Evolutionary conservation across 2,329 filamentous ascomycete species (phyloP).

Genomic region (Fusarium nelsonii): DNA sequence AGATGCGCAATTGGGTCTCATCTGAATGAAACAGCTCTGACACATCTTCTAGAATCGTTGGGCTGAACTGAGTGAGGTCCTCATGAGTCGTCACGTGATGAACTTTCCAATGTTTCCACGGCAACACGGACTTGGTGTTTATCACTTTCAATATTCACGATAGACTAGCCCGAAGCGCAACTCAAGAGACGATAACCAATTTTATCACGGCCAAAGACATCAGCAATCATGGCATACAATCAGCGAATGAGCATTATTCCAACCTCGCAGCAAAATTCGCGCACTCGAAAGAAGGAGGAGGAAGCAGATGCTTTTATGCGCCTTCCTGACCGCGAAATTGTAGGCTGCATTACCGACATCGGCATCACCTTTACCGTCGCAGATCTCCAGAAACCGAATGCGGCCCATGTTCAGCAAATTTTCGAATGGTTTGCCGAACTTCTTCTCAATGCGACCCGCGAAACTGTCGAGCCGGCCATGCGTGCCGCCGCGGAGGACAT

Average conservation of each 20-base stretch:
- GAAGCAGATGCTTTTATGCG: slow-evolving; percentile 71
- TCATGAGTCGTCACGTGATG: slow-evolving; percentile 40
- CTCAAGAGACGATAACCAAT: slow-evolving; percentile 7
- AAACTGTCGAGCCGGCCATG: slow-evolving; percentile 96
- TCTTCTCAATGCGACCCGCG: slow-evolving; percentile 91
- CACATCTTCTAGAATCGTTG: slow-evolving; percentile 3
- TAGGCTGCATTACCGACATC: slow-evolving; percentile 96
- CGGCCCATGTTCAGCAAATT: slow-evolving; percentile 94
- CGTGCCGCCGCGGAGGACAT: slow-evolving; percentile 89
- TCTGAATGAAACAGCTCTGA: slow-evolving; percentile 15
- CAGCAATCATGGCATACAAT: slow-evolving; percentile 67
- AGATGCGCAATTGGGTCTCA: neutral
- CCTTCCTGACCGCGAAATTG: slow-evolving; percentile 81
- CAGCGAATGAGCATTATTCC: slow-evolving; percentile 72
- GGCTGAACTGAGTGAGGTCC: neutral
- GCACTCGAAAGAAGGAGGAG: slow-evolving; percentile 69
- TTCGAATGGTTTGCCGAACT: slow-evolving; percentile 98
- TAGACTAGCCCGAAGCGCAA: slow-evolving; percentile 13
- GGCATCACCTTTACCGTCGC: slow-evolving; percentile 88
- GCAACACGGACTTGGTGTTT: slow-evolving; percentile 44
- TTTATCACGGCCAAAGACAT: slow-evolving; percentile 1
- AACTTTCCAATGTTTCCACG: slow-evolving; percentile 37
- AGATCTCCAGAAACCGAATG: slow-evolving; percentile 93
- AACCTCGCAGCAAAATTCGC: slow-evolving; percentile 62
- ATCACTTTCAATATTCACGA: slow-evolving; percentile 34